These are phyloP conservation scores for Fusarium sp. DNA, from an alignment of 2,329 filamentous ascomycete genomes.

Conservation along the genomic window DNA sequence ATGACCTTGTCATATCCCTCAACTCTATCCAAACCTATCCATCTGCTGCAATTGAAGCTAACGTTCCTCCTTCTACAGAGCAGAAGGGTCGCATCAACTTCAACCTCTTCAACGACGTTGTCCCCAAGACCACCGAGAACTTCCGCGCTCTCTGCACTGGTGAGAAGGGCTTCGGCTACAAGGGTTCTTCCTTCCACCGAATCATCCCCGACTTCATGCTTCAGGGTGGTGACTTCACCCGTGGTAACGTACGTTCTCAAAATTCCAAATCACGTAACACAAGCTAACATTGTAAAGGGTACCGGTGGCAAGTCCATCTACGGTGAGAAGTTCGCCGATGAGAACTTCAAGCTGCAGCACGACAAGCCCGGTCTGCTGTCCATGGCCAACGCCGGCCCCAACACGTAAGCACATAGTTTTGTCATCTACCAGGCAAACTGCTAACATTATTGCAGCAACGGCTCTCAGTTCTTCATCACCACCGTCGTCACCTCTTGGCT, in stretches of 20 bases:
- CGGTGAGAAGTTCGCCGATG: slow-evolving; percentile 92
- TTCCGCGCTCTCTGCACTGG: slow-evolving; percentile 87
- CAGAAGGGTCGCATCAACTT: slow-evolving; percentile 89
- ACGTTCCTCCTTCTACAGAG: slow-evolving; percentile 61
- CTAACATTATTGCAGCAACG: slow-evolving; percentile 77
- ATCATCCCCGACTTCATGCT: slow-evolving; percentile 96
- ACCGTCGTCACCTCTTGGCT: slow-evolving; percentile 92
- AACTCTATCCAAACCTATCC: neutral
- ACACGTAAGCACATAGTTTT: slow-evolving; percentile 76
- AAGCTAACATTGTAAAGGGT: slow-evolving; percentile 68
- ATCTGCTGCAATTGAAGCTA: slow-evolving; percentile 28
- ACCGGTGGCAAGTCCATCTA: slow-evolving; percentile 96
- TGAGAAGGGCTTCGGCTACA: slow-evolving; percentile 87
- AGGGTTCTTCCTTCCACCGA: slow-evolving; percentile 89
- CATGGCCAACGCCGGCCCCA: slow-evolving; percentile 95
- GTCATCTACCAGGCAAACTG: neutral
- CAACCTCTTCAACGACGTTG: slow-evolving; percentile 86
- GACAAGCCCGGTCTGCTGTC: slow-evolving; percentile 83
- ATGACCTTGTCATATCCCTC: slow-evolving; percentile 26
- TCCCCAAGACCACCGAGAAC: slow-evolving; percentile 91
- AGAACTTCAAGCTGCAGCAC: slow-evolving; percentile 90
- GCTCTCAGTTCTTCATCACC: slow-evolving; percentile 98
- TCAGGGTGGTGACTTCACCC: slow-evolving; percentile 96
- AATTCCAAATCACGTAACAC: neutral
- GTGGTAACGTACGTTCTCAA: slow-evolving; percentile 80